These are phyloP conservation scores for Naganishia sp. DNA, from an alignment of 1,284 basidiomycete genomes.

Conservation along the genomic window DNA sequence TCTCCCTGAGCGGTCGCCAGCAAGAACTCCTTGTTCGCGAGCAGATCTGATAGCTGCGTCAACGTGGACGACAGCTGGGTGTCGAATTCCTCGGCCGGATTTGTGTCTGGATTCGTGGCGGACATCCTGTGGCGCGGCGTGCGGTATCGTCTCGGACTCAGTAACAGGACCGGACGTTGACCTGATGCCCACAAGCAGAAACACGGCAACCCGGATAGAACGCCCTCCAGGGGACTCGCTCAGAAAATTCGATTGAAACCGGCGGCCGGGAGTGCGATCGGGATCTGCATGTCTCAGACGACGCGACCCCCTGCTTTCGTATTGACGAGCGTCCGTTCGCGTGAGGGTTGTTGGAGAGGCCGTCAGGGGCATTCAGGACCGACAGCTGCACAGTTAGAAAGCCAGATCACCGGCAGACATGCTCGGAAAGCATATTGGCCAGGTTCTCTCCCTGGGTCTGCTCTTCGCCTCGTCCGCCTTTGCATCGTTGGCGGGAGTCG, in stretches of 20 bases:
- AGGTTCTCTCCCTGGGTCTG: not conserved
- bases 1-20: slow-evolving; percentile 57
- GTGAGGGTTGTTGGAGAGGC: not conserved
- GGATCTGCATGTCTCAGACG: slow-evolving; percentile 17
- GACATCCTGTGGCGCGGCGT: not conserved
- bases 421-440: not conserved
- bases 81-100: not conserved
- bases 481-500: slow-evolving; percentile 40
- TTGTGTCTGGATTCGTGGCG: not conserved
- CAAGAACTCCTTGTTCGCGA: slow-evolving; percentile 36
- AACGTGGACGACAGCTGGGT: slow-evolving; percentile 17
- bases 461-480: slow-evolving; percentile 5
- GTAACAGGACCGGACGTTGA: too few relatives aligned
- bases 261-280: slow-evolving; percentile 9
- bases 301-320: not conserved
- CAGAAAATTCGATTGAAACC: slow-evolving; percentile 20
- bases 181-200: too few relatives aligned
- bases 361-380: too few relatives aligned
- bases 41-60: slow-evolving; percentile 17
- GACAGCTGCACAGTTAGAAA: too few relatives aligned
- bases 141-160: not conserved
- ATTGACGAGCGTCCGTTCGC: too few relatives aligned
- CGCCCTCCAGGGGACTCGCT: not conserved
- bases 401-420: too few relatives aligned
- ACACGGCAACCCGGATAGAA: not conserved